These are phyloP conservation scores for Cystobasidiaceae sp. DNA, from an alignment of 1,284 basidiomycete species.

Conservation along the genomic window DNA sequence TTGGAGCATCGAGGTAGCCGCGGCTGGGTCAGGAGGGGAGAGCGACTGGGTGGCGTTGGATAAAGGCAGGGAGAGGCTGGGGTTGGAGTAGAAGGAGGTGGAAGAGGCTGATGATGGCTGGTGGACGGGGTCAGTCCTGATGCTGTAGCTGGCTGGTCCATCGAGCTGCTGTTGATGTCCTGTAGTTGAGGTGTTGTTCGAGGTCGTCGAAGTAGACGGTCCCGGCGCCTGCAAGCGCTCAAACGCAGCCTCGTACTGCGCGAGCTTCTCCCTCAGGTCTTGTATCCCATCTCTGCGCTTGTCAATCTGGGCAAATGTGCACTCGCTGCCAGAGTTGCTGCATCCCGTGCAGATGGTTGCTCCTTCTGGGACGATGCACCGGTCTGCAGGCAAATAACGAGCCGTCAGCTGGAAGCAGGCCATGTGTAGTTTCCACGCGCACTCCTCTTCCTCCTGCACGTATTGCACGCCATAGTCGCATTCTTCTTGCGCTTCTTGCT, in stretches of 20 bases:
- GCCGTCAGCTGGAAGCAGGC: no score
- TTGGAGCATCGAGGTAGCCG: background rate
- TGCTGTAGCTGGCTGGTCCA: background rate
- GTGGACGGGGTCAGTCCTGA: background rate
- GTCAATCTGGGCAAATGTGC: conserved; percentile 11
- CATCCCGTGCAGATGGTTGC: conserved; percentile 5
- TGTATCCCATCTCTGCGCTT: conserved; percentile 16
- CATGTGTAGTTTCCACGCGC: no score
- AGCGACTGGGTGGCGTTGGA: background rate
- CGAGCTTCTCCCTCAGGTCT: conserved; percentile 16
- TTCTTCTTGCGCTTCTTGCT: conserved; percentile 26
- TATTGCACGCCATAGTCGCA: conserved; percentile 25
- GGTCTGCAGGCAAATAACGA: no score
- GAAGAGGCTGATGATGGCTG: background rate
- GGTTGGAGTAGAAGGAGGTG: background rate
- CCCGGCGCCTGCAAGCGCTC: background rate
- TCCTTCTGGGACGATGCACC: conserved; percentile 10
- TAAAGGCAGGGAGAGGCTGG: background rate
- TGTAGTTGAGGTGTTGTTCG: background rate
- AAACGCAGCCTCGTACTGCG: conserved; percentile 1
- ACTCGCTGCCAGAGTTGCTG: background rate
- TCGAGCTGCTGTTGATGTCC: background rate
- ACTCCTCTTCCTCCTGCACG: conserved; percentile 11
- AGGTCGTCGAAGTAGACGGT: background rate
- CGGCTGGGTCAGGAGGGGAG: background rate